Percentiles rank a stretch among this genome's conserved stretches.
Conservation (phyloP, 306 rosid genomes). For the Betula pendula region DNA sequence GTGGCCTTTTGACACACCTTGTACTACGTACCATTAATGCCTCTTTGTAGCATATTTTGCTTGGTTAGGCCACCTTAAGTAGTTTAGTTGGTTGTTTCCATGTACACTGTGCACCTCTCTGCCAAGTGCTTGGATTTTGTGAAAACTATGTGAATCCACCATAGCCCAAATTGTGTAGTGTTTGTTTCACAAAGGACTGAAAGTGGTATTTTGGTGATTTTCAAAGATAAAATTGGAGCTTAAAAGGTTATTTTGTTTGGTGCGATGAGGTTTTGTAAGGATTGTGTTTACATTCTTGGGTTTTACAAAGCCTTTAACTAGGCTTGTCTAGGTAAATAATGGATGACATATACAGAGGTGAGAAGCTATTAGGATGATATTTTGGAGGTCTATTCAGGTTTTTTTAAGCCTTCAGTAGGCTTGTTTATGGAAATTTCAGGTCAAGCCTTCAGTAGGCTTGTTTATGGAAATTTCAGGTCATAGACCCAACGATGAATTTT, state of each 20-base stretch:
- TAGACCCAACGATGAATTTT: not conserved
- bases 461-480: not conserved
- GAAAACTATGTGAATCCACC: not conserved
- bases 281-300: not conserved
- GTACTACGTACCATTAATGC: not conserved
- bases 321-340: not conserved
- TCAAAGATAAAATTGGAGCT: not conserved
- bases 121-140: not conserved
- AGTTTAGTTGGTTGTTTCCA: not conserved
- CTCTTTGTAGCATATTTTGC: not conserved
- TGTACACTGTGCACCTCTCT: not conserved
- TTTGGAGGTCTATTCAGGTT: not conserved
- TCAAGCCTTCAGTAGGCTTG: not conserved
- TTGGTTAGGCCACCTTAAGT: not conserved
- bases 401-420: not conserved
- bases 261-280: not conserved
- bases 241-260: not conserved
- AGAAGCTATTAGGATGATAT: not conserved
- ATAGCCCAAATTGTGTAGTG: not conserved
- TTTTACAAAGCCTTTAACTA: not conserved
- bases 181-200: not conserved
- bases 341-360: not conserved
- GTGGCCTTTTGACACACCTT: not conserved
- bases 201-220: not conserved
- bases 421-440: not conserved